phyloP scores from a whole-genome alignment of 2,329 filamentous ascomycete genomes.

The Talaromyces amestolkiae region DNA sequence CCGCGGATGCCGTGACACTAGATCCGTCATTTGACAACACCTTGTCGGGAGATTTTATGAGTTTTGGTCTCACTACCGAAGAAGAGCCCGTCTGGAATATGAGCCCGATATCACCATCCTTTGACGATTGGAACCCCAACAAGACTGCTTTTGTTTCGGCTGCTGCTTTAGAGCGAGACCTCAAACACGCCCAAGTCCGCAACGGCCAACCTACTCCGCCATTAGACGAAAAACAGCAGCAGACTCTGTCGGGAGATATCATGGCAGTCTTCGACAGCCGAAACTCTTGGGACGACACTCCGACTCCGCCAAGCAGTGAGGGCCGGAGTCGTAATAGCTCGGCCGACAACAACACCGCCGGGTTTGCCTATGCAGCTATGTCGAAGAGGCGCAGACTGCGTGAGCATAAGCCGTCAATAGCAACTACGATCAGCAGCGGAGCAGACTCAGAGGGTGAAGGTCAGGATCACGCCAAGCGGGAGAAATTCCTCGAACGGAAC shows the following conservation, averaged over 20 bases:
- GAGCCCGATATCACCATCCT: slow-evolving; percentile 29
- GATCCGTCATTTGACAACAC: slow-evolving; percentile 23
- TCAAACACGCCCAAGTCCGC: slow-evolving; percentile 37
- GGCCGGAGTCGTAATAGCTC: slow-evolving; percentile 16
- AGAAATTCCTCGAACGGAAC: slow-evolving; percentile 58
- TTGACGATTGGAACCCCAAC: slow-evolving; percentile 29
- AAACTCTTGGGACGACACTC: slow-evolving; percentile 20
- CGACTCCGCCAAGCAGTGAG: slow-evolving; percentile 19
- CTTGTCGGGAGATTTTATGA: slow-evolving; percentile 31
- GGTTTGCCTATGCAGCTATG: background rate
- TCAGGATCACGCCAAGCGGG: slow-evolving; percentile 40
- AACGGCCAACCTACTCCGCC: slow-evolving; percentile 41
- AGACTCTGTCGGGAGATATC: slow-evolving; percentile 1
- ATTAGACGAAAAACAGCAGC: slow-evolving; percentile 28
- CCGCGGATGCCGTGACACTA: slow-evolving; percentile 20
- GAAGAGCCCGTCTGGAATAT: slow-evolving; percentile 35
- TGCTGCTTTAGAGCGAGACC: slow-evolving; percentile 30
- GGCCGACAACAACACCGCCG: slow-evolving; percentile 4
- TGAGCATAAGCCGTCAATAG: slow-evolving; percentile 21
- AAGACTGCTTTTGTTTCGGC: slow-evolving; percentile 27
- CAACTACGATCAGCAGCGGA: slow-evolving; percentile 25
- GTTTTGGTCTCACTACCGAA: slow-evolving; percentile 28
- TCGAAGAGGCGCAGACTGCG: slow-evolving; percentile 25
- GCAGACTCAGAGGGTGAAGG: slow-evolving; percentile 25
- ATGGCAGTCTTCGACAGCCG: slow-evolving; percentile 9